These are phyloP conservation scores for Nitzschia palea DNA, from an alignment of 108 stramenopile genomes.

Conservation along the genomic window DNA sequence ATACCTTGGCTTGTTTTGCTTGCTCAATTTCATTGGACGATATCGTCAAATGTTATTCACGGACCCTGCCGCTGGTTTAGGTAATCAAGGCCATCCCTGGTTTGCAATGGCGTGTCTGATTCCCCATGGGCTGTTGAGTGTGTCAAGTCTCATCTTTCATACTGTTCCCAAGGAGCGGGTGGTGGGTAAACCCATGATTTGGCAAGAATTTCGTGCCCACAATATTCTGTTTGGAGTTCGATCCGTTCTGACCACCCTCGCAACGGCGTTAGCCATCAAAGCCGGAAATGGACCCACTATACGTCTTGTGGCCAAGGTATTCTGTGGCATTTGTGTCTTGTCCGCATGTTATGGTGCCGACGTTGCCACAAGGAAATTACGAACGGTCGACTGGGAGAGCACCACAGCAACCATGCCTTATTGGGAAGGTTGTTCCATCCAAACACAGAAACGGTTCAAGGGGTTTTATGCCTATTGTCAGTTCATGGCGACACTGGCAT, in stretches of 20 bases:
- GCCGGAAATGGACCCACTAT: constrained; percentile 16
- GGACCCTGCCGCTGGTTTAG: constrained; percentile 54
- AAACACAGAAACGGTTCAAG: constrained; percentile 66
- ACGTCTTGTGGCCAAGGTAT: constrained; percentile 32
- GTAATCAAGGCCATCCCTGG: constrained; percentile 11
- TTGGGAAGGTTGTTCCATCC: constrained; percentile 55
- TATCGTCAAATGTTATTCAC: constrained; percentile 55
- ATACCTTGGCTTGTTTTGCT: constrained; percentile 47
- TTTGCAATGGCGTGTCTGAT: constrained; percentile 40
- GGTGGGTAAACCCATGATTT: constrained; percentile 69
- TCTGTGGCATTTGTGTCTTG: constrained; percentile 27
- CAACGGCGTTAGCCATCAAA: constrained; percentile 25
- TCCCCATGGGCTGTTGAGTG: constrained; percentile 53
- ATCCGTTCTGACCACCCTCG: constrained; percentile 32
- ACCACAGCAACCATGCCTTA: constrained; percentile 76
- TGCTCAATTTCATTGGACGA: constrained; percentile 50
- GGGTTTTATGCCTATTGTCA: constrained; percentile 66
- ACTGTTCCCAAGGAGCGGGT: constrained; percentile 61
- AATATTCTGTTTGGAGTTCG: constrained; percentile 57
- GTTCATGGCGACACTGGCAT: constrained; percentile 63
- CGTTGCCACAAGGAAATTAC: constrained; percentile 43
- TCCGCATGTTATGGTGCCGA: constrained; percentile 41
- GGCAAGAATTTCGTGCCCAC: constrained; percentile 66
- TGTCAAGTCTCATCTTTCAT: constrained; percentile 59
- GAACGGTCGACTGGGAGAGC: constrained; percentile 31